phyloP scores from a whole-genome alignment of 441 rosid species.

The Gossypium trilobum region DNA sequence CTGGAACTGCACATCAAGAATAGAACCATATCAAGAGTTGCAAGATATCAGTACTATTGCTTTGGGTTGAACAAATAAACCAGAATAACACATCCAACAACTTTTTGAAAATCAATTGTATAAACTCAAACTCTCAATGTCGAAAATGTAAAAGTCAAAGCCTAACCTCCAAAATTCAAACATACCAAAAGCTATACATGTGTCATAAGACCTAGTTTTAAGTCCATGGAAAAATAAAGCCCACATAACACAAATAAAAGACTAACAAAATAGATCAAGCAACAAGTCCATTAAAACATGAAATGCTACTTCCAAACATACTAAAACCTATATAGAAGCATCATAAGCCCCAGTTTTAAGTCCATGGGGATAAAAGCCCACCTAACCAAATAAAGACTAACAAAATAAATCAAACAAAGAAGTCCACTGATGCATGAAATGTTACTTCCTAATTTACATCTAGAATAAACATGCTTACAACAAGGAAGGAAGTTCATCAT shows the following conservation, averaged over 20 bases:
- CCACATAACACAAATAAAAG: not conserved
- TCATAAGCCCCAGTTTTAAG: not conserved
- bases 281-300: not conserved
- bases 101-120: not conserved
- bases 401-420: not conserved
- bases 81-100: not conserved
- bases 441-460: not conserved
- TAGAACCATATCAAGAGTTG: not conserved
- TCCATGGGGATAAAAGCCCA: not conserved
- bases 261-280: not conserved
- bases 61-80: not conserved
- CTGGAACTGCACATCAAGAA: not conserved
- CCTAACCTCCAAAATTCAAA: not conserved
- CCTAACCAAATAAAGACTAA: not conserved
- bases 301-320: not conserved
- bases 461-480: not conserved
- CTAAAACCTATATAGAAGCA: not conserved
- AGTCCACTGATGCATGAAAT: not conserved
- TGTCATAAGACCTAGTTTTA: not conserved
- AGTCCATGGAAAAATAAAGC: not conserved
- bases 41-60: not conserved
- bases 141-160: not conserved
- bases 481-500: not conserved
- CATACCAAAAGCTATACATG: not conserved
- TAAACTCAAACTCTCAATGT: not conserved